Conservation (phyloP, 257 asterid genomes). For the Solanum ossicruentum region DNA sequence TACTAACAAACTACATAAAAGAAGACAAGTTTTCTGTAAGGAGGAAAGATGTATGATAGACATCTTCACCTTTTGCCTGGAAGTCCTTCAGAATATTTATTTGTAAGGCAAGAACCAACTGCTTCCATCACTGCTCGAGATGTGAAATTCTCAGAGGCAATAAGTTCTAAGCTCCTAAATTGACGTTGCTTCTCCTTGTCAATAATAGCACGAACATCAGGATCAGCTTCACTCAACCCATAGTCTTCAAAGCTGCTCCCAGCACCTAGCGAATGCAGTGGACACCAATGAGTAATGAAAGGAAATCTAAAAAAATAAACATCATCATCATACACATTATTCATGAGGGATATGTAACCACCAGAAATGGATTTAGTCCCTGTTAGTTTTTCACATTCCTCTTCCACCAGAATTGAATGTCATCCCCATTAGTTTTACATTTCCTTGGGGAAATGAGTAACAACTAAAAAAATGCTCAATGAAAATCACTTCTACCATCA, state of each 20-base stretch:
- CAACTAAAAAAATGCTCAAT: not conserved
- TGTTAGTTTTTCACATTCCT: not conserved
- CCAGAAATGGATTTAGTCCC: not conserved
- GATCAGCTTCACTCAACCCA: slow-evolving; percentile 58
- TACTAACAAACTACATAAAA: not conserved
- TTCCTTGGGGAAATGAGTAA: not conserved
- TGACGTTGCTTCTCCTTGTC: slow-evolving; percentile 83
- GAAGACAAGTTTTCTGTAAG: not conserved
- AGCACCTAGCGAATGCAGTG: slow-evolving; percentile 23
- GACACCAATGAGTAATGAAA: not conserved
- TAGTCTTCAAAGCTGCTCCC: slow-evolving; percentile 47
- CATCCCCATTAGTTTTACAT: not conserved
- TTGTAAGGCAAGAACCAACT: slow-evolving; percentile 97
- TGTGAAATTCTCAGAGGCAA: slow-evolving; percentile 94
- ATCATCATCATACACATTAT: not conserved
- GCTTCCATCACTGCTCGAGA: slow-evolving; percentile 99
- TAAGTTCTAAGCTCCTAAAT: slow-evolving; percentile 79
- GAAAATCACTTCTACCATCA: not conserved
- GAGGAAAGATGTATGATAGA: not conserved
- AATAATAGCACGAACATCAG: slow-evolving; percentile 59
- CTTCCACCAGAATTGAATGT: not conserved
- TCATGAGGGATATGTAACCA: not conserved
- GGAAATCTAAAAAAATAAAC: not conserved
- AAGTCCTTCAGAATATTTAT: slow-evolving; percentile 89
- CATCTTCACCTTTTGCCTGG: slow-evolving; percentile 74